These are phyloP conservation scores for Fusarium citri DNA, from an alignment of 2,329 filamentous ascomycete genomes.

Conservation along the genomic window DNA sequence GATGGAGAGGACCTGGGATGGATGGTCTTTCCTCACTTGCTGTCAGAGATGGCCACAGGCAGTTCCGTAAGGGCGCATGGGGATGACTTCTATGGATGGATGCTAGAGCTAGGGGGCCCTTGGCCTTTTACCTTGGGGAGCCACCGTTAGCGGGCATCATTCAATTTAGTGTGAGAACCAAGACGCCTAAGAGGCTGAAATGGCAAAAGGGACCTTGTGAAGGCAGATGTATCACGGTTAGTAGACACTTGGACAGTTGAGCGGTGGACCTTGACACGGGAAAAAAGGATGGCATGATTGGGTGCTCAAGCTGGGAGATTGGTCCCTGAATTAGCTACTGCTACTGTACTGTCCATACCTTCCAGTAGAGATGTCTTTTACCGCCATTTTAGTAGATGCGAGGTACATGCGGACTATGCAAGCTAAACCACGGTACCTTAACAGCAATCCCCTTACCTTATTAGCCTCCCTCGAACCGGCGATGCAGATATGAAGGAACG, in stretches of 20 bases:
- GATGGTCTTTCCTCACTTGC: conserved; percentile 23
- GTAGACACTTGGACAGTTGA: conserved; percentile 9
- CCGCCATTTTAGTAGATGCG: conserved; percentile 31
- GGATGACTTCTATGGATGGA: background rate
- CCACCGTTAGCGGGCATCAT: conserved; percentile 15
- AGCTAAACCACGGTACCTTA: conserved; percentile 20
- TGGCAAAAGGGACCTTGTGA: conserved; percentile 25
- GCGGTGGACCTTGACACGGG: conserved; percentile 13
- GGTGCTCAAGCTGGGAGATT: conserved; percentile 17
- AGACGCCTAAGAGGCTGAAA: conserved; percentile 34
- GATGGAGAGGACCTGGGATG: conserved; percentile 15
- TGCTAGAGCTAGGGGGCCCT: conserved; percentile 14
- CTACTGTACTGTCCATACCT: conserved; percentile 28
- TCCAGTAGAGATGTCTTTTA: conserved; percentile 25
- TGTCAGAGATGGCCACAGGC: conserved; percentile 34
- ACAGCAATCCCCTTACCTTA: conserved; percentile 30
- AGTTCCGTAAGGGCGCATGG: conserved; percentile 36
- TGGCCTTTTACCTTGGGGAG: conserved; percentile 10
- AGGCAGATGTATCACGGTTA: conserved; percentile 14
- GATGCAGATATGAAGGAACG: conserved; percentile 36
- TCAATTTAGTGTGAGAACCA: conserved; percentile 18
- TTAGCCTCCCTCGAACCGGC: conserved; percentile 28
- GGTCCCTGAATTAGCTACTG: conserved; percentile 31
- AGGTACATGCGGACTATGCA: conserved; percentile 29
- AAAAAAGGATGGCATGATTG: conserved; percentile 24